Conservation (phyloP, 1,139 yeast species). For the Meyerozyma carpophila region DNA sequence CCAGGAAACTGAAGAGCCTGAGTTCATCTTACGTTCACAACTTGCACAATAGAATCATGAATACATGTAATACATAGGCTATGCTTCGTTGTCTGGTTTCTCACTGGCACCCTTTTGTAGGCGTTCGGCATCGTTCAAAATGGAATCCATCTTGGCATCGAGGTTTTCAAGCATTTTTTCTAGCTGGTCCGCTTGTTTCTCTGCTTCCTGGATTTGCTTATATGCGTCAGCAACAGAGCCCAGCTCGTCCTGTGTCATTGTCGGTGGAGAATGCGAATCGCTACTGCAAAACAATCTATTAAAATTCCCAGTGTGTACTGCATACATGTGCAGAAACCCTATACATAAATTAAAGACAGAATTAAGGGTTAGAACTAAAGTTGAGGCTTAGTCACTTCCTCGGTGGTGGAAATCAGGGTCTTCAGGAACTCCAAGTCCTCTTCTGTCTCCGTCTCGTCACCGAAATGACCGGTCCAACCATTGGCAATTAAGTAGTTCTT, state of each 20-base stretch:
- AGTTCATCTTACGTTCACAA: slow-evolving; percentile 22
- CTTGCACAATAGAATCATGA: not conserved
- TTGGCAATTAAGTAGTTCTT: slow-evolving; percentile 55
- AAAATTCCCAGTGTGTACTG: too few relatives aligned
- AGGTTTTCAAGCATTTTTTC: slow-evolving; percentile 52
- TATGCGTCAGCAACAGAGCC: slow-evolving; percentile 35
- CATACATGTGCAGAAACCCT: too few relatives aligned
- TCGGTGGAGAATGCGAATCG: not conserved
- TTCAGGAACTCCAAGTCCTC: not conserved
- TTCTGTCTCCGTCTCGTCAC: slow-evolving; percentile 22
- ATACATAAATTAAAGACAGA: too few relatives aligned
- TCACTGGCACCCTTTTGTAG: slow-evolving; percentile 5
- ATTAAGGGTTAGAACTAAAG: not conserved
- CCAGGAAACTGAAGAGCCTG: slow-evolving; percentile 28
- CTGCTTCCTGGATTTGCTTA: slow-evolving; percentile 51
- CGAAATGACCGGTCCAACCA: slow-evolving; percentile 65
- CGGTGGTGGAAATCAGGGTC: not conserved
- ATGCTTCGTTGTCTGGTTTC: not conserved
- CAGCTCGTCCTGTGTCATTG: not conserved
- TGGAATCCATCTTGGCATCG: slow-evolving; percentile 49
- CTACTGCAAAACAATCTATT: too few relatives aligned
- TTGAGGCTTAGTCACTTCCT: not conserved
- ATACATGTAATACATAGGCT: not conserved
- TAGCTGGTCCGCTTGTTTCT: slow-evolving; percentile 45
- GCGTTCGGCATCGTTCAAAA: slow-evolving; percentile 36